Conservation (phyloP, 345 rosid genomes). For the Sisymbrium altissimum region DNA sequence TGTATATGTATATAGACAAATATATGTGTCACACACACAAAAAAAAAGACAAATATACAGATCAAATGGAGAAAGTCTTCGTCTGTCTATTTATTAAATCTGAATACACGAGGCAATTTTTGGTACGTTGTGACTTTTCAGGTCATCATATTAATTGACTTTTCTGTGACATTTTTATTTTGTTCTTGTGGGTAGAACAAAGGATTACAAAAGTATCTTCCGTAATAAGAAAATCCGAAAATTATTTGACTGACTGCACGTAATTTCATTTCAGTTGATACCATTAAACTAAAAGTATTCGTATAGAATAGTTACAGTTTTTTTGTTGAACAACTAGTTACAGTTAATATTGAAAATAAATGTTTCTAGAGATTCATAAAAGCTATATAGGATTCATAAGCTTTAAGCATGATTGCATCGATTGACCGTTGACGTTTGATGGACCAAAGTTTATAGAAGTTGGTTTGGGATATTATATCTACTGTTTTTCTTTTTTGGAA, state of each 20-base stretch:
- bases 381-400: not conserved
- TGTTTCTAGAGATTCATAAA: not conserved
- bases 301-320: no score
- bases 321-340: no score
- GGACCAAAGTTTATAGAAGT: not conserved
- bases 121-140: constrained; percentile 23
- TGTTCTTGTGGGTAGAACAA: no score
- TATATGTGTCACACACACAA: no score
- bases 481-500: no score
- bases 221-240: not conserved
- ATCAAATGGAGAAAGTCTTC: not conserved
- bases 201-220: no score
- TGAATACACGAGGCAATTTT: not conserved
- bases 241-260: not conserved
- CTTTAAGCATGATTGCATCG: not conserved
- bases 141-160: not conserved
- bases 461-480: not conserved
- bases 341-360: not conserved
- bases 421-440: not conserved
- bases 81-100: not conserved
- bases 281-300: no score
- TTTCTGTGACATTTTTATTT: not conserved
- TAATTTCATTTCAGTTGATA: not conserved
- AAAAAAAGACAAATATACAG: not conserved
- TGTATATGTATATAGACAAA: no score